Evolutionary conservation across 2,329 filamentous ascomycete species (phyloP).

Genomic region (Hymenoscyphus fructigenus): DNA sequence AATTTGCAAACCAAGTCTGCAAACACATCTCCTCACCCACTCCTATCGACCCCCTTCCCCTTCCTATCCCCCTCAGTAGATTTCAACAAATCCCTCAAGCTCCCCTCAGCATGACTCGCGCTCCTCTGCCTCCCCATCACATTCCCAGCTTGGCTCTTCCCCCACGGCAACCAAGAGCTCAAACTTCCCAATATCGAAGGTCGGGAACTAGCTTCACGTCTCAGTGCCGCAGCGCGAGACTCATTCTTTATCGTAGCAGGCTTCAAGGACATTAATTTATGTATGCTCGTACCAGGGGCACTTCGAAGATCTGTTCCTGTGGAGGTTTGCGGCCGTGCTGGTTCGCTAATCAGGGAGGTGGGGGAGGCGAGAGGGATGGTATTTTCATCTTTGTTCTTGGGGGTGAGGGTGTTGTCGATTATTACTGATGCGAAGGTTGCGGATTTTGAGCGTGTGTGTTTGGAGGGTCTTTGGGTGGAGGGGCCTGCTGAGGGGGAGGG

Average conservation of each 20-base stretch:
- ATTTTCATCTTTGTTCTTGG: slow-evolving; percentile 36
- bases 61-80: slow-evolving; percentile 36
- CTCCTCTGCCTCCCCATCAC: slow-evolving; percentile 29
- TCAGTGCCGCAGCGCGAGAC: slow-evolving; percentile 30
- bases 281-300: slow-evolving; percentile 19
- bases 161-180: slow-evolving; percentile 36
- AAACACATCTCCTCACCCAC: slow-evolving; percentile 13
- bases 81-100: slow-evolving; percentile 52
- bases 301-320: slow-evolving; percentile 36
- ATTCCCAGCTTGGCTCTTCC: slow-evolving; percentile 21
- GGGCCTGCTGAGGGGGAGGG: slow-evolving; percentile 18
- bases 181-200: slow-evolving; percentile 31
- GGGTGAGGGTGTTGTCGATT: slow-evolving; percentile 38
- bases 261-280: slow-evolving; percentile 26
- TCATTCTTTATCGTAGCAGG: slow-evolving; percentile 30
- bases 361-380: slow-evolving; percentile 39
- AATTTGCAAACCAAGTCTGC: slow-evolving; percentile 1
- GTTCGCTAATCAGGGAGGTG: slow-evolving; percentile 52
- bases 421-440: slow-evolving; percentile 48
- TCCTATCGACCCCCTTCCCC: slow-evolving; percentile 33
- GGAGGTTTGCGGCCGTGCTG: slow-evolving; percentile 57
- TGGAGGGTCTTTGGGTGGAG: slow-evolving; percentile 25
- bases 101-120: slow-evolving; percentile 54
- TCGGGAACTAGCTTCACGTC: slow-evolving; percentile 19
- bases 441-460: slow-evolving; percentile 39